Evolutionary conservation across 805 yeast genomes (phyloP).

Genomic region (Tetrapisispora iriomotensis): DNA sequence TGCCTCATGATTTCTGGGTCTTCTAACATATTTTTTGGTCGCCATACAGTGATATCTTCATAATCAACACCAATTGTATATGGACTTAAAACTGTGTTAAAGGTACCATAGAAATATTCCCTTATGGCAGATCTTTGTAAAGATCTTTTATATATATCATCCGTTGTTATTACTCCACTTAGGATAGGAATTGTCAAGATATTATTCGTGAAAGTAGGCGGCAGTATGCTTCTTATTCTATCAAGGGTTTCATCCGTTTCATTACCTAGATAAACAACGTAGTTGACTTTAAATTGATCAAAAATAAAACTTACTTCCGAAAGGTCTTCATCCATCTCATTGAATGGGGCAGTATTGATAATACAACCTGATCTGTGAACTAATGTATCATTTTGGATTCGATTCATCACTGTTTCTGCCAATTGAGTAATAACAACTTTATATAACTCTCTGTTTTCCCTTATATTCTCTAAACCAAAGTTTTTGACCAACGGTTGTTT

Average conservation of each 20-base stretch:
- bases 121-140: slow-evolving; percentile 67
- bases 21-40: slow-evolving; percentile 37
- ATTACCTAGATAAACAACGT: slow-evolving; percentile 14
- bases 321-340: slow-evolving; percentile 10
- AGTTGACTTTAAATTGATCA: slow-evolving; percentile 15
- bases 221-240: slow-evolving; percentile 9
- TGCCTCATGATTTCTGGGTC: slow-evolving; percentile 6
- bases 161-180: slow-evolving; percentile 69
- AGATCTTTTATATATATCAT: slow-evolving; percentile 57
- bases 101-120: slow-evolving; percentile 83
- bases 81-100: slow-evolving; percentile 63
- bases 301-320: slow-evolving; percentile 13
- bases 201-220: slow-evolving; percentile 9
- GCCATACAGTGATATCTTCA: slow-evolving; percentile 50
- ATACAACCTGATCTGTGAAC: slow-evolving; percentile 28
- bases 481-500: slow-evolving; percentile 81
- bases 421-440: slow-evolving; percentile 39
- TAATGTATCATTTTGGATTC: slow-evolving; percentile 20
- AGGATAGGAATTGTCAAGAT: slow-evolving; percentile 55
- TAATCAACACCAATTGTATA: slow-evolving; percentile 69
- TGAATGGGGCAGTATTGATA: slow-evolving; percentile 24
- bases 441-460: slow-evolving; percentile 44
- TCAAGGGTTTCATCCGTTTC: slow-evolving; percentile 8
- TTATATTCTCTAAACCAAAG: slow-evolving; percentile 57
- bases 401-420: slow-evolving; percentile 35